Base-by-base conservation (phyloP, 2,329 filamentous ascomycete species). In the Fusarium foetens region DNA sequence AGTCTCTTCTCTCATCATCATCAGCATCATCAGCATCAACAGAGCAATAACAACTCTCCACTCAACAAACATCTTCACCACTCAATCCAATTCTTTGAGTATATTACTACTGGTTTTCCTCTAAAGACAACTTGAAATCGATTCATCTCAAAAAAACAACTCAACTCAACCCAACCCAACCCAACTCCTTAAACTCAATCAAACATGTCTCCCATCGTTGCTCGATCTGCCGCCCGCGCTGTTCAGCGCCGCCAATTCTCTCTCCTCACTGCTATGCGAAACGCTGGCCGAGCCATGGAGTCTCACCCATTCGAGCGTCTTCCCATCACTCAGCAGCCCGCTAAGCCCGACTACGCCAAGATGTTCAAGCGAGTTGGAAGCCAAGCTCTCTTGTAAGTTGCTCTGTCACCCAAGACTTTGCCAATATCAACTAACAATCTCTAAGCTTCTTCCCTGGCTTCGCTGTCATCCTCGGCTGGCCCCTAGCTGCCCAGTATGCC, bases 251-350 rank as follows among this genome's bases (percentile, higher is more conserved):
- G 81, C 45, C 79, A 79, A 25, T 81, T 81, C 73, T 83, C 81
- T 65, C 74, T 81, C 42, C 71, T 81, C 45, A 69, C 66, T 38
- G 67, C 76, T n/a, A 75, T 81, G 73, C 79, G 81, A 60, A 76
- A 74, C 39, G 77, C 77, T 39, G 78, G 76, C 41, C 80, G 80
- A 58, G 72, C 77, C 38, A 77, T 81, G 72, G 81, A 83, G 68
- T 46, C 80, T 60, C 81, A 83, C 58, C 80, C 80, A 59, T 81
- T 82, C 51, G 77, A 81, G 72, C 78, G 81, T 52, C 68, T 80
- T 19, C 73, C 80, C 46, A 57, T 70, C 21, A 70, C 73, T 27
- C 77, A 78, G 57, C 72, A 73, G 64, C 51, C 77, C 17, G 78
- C 78, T n/a, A 65, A 60, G 36, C 75, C 75, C 45, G 79, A 82